Base-by-base conservation (phyloP, 331 rosid species). In the Phaseolus coccineus region DNA sequence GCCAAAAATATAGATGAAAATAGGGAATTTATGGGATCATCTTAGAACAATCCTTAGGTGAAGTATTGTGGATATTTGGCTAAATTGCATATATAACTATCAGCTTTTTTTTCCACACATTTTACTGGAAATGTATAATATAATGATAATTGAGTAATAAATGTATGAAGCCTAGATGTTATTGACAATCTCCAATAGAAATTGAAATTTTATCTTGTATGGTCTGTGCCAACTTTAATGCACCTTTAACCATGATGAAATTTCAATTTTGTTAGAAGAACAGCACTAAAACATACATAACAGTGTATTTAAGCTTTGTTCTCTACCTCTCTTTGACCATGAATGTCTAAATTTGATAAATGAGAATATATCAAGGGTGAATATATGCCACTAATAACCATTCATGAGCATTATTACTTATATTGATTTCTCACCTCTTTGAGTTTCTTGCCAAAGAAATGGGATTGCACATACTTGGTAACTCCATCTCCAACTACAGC, bases 361-460 rank as follows among this genome's bases (percentile, higher is more conserved):
- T 55, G 62, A 55, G 19, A 19, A 56, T 22, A 55, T 22, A 12
- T 6, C 61, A 55, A 19, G 13, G 28, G 9, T n/a, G 57, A 51
- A 52, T n/a, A n/a, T 22, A 56, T 22, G 31, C 3, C 47, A 8
- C 46, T 8, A 55, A 22, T 55, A 11, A 55, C 12, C 5, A 56
- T 7, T 25, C 16, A 24, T 24, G 13, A 63, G 50, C 48, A 12
- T 13, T 22, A 37, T 48, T 47, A 31, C 22, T 35, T 68, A 30
- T 30, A 22, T 27, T 73, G 35, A 55, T 24, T 19, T n/a, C 39
- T 78, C 74, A 94, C 98, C 97, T 87, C 88, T 56, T 84, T 84
- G 2, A 87, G 87, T 64, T 88, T 87, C 84, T 74, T 92, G 52
- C 82, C 83, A 80, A 94, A 87, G 83, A 91, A 87, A 86, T 87